Conservation (phyloP, 2,329 filamentous ascomycete species). For the Sporothrix globosa region DNA sequence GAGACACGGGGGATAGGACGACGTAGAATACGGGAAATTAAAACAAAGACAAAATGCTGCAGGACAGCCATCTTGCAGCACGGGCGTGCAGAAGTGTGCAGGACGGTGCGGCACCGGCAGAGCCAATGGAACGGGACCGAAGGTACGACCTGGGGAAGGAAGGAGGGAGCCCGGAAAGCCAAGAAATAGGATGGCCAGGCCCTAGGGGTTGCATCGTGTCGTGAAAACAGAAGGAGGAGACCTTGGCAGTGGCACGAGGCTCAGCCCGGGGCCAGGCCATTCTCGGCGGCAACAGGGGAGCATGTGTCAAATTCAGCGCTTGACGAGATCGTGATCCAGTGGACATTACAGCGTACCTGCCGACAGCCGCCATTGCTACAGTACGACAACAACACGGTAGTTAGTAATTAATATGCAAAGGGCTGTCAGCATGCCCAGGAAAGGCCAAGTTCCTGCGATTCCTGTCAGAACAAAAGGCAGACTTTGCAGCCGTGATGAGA, state of each 20-base stretch:
- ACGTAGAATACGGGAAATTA: background rate
- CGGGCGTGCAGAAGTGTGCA: background rate
- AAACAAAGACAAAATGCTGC: background rate
- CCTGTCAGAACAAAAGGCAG: slow-evolving; percentile 7
- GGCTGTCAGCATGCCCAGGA: background rate
- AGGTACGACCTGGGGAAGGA: background rate
- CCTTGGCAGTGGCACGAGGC: background rate
- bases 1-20: background rate
- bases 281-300: background rate
- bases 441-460: background rate
- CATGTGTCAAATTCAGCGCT: background rate
- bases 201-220: background rate
- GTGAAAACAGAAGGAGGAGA: background rate
- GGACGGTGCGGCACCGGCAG: background rate
- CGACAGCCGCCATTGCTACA: background rate
- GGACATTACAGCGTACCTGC: background rate
- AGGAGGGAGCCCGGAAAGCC: slow-evolving; percentile 17
- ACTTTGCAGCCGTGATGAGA: background rate
- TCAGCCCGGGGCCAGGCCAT: background rate
- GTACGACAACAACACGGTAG: background rate
- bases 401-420: background rate
- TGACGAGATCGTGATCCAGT: background rate
- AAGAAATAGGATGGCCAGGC: background rate
- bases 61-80: background rate
- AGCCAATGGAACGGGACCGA: slow-evolving; percentile 4